phyloP scores from a whole-genome alignment of 352 stramenopile species.

The Nothophytophthora sp. region DNA sequence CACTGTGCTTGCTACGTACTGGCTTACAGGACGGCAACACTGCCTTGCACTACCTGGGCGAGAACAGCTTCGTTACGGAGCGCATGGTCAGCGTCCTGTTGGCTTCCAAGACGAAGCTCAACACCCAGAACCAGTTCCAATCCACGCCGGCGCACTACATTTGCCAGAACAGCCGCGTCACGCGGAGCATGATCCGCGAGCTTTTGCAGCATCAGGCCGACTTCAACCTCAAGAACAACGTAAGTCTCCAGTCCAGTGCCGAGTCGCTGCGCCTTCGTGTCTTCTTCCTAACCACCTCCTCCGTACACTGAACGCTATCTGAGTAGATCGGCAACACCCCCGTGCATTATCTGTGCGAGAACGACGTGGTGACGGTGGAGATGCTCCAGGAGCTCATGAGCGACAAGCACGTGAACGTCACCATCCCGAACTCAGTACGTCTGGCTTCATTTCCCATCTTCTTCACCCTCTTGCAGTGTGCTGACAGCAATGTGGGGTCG shows the following conservation, averaged over 20 bases:
- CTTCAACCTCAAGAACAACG: constrained; percentile 78
- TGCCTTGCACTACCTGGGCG: constrained; percentile 59
- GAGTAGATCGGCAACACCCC: constrained; percentile 73
- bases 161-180: constrained; percentile 62
- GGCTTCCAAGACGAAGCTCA: constrained; percentile 41
- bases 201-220: constrained; percentile 66
- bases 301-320: neutral
- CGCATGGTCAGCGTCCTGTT: constrained; percentile 44
- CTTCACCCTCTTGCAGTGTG: neutral
- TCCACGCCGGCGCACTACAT: constrained; percentile 74
- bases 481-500: neutral
- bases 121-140: constrained; percentile 83
- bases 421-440: constrained; percentile 63
- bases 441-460: neutral
- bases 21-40: constrained; percentile 56
- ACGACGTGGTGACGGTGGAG: constrained; percentile 50
- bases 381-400: constrained; percentile 64
- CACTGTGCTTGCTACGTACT: neutral
- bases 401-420: constrained; percentile 63
- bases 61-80: constrained; percentile 46
- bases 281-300: neutral
- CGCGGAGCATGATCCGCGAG: constrained; percentile 35
- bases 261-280: neutral
- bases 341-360: constrained; percentile 77
- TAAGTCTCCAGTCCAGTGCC: constrained; percentile 23